Evolutionary conservation across 495 filamentous ascomycete genomes (phyloP), one percentile per base, ranked within the genome.

Genomic region (Daldinia childiae): DNA sequence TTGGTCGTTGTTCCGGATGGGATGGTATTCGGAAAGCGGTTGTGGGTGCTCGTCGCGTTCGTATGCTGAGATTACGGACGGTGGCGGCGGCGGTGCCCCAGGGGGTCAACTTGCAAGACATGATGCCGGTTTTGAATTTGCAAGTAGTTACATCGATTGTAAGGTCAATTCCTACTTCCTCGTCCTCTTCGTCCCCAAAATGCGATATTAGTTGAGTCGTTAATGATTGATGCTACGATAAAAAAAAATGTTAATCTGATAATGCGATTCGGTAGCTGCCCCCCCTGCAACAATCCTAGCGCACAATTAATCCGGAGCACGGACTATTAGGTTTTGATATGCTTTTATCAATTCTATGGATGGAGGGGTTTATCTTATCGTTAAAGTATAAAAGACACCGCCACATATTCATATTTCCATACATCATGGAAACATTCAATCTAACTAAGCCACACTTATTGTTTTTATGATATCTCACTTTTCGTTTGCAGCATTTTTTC

Each of bases 71-170:
- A 39, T 79, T 78, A 50, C 84, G 81, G 73, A 81, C 76, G 43
- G 76, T 79, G 45, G 79, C 79, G 34, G 79, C 76, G 34, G 79
- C 76, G 27, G 77, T 79, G 34, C 81, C 66, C 77, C 77, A 79
- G 45, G 86, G 62, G 59, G 81, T 84, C 72, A 86, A 74, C 75
- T 82, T 79, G 69, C 85, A 82, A 71, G 84, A 81, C 86, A 88
- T 88, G 60, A 52, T 75, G 62, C 69, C 71, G 45, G 58, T 73
- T 60, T 7, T 6, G 30, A 30, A 15, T 63, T 29, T 41, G n/a
- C 34, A 21, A 36, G 26, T 69, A 55, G 36, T 34, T 56, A 55
- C 65, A 73, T 74, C 59, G 14, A 39, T 21, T 36, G 7, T 9
- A 7, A 27, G 27, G 26, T 19, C 48, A 29, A 38, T 73, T 34